phyloP scores from a whole-genome alignment of 2,329 filamentous ascomycete genomes.

The Fusarium protoensiforme region DNA sequence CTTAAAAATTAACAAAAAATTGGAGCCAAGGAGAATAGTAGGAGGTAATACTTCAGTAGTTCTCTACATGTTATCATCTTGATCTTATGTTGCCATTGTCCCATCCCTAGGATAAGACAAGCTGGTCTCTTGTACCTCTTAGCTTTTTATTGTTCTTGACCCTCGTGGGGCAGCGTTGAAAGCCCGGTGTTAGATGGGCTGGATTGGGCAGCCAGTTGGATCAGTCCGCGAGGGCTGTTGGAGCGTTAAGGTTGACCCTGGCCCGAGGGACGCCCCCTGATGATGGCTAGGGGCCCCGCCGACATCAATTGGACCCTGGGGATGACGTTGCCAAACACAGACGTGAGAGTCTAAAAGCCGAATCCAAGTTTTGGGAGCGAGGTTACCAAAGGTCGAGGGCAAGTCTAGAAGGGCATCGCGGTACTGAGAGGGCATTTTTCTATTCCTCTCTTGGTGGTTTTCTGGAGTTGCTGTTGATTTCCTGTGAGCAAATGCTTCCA shows the following conservation, averaged over 20 bases:
- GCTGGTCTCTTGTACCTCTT: not conserved
- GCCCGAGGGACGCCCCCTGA: not conserved
- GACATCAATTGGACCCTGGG: not conserved
- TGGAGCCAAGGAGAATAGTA: too few species aligned
- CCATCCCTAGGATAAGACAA: not conserved
- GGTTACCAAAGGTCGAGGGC: not conserved
- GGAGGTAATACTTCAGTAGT: not conserved
- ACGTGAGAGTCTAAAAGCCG: not conserved
- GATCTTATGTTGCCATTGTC: not conserved
- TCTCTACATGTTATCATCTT: not conserved
- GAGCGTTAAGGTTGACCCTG: not conserved
- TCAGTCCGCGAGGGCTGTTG: not conserved
- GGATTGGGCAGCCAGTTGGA: not conserved
- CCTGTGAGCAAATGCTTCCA: not conserved
- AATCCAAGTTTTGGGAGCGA: not conserved
- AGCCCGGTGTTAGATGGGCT: not conserved
- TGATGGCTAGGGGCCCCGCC: not conserved
- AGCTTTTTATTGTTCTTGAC: not conserved
- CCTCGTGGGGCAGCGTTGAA: not conserved
- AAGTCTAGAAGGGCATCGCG: not conserved
- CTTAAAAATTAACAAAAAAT: not conserved
- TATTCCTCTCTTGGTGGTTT: not conserved
- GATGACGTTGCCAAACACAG: not conserved
- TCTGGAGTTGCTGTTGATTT: not conserved
- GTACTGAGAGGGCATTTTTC: not conserved